phyloP scores from a whole-genome alignment of 2,329 filamentous ascomycete genomes.

The Stachybotrys chartarum region DNA sequence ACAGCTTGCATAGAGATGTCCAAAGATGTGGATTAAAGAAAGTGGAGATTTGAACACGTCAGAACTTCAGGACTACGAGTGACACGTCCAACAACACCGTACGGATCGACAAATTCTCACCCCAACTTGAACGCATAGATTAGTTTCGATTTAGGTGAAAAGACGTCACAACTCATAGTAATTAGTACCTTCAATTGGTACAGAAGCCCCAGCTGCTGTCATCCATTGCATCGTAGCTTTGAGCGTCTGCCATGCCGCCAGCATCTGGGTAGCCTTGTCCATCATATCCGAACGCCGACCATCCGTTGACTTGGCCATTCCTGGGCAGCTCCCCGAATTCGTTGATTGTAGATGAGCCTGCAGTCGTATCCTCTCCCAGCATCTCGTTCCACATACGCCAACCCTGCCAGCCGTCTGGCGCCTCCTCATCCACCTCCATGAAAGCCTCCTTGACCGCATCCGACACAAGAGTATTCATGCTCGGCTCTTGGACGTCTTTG shows the following conservation, averaged over 20 bases:
- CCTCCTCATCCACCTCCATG: slow-evolving; percentile 21
- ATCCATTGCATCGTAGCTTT: neutral
- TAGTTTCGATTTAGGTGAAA: no score
- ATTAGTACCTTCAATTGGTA: neutral
- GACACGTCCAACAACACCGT: no score
- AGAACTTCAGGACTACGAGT: no score
- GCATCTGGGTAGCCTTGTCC: neutral
- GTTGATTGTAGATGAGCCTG: neutral
- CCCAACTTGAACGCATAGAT: no score
- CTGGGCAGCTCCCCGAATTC: neutral
- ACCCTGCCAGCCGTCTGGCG: slow-evolving; percentile 15
- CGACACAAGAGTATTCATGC: slow-evolving; percentile 7
- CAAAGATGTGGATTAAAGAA: neutral
- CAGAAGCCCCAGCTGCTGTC: neutral
- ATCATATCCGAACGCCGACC: neutral
- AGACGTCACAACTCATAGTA: no score
- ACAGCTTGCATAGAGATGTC: slow-evolving; percentile 18
- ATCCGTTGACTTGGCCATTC: neutral
- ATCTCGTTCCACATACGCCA: slow-evolving; percentile 21
- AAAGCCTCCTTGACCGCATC: slow-evolving; percentile 17
- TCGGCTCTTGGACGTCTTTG: neutral
- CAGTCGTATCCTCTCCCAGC: slow-evolving; percentile 7
- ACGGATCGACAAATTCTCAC: no score
- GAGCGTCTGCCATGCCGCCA: neutral
- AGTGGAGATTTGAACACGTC: no score